Percentiles rank a stretch among this genome's conserved stretches.
These are phyloP conservation scores for Chlamydomonas reinhardtii DNA, from an alignment of 163 green algal genomes.

Conservation along the genomic window DNA sequence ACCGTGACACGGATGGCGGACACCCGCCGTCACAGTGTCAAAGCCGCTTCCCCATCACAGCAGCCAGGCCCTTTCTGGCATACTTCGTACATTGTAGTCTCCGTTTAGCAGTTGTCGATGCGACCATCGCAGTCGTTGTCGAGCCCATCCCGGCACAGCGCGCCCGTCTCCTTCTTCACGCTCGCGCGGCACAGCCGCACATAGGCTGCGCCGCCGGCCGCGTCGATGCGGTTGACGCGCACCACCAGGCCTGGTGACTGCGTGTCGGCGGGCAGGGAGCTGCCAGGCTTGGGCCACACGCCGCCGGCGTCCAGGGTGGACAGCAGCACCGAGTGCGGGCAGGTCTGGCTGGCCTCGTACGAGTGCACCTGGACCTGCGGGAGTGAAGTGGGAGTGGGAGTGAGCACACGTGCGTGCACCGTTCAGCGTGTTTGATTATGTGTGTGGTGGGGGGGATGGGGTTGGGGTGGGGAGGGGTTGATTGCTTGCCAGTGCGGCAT, in stretches of 20 bases:
- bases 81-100: too few species aligned
- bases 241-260: slow-evolving; percentile 19
- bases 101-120: too few species aligned
- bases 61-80: too few species aligned
- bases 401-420: background rate
- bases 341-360: background rate
- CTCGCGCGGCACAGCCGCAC: background rate
- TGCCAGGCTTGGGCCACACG: slow-evolving; percentile 14
- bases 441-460: background rate
- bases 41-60: too few species aligned
- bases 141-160: too few species aligned
- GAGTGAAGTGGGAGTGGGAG: too few species aligned
- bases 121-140: too few species aligned
- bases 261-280: background rate
- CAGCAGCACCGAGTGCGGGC: background rate
- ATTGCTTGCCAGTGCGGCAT: too few species aligned
- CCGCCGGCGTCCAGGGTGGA: background rate
- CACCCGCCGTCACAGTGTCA: too few species aligned
- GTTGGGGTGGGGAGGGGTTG: too few species aligned
- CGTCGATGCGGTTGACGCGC: background rate
- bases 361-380: slow-evolving; percentile 14
- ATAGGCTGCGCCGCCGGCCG: background rate
- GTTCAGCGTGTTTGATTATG: background rate
- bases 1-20: too few species aligned
- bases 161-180: too few species aligned